Conservation (phyloP, 2,329 filamentous ascomycete species). For the Didymella segeticola region DNA sequence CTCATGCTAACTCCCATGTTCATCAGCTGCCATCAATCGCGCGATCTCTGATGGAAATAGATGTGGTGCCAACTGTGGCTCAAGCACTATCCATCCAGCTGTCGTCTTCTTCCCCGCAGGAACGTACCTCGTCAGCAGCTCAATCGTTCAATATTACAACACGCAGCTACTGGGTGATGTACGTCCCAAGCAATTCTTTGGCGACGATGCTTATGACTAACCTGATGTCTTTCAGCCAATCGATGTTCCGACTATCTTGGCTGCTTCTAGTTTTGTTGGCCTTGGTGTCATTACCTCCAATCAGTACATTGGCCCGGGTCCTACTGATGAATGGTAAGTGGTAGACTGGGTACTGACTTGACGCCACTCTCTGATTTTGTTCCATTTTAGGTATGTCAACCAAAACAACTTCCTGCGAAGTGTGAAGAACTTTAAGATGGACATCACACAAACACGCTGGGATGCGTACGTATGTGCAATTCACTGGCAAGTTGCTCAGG, state of each 20-base stretch:
- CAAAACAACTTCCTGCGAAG: neutral
- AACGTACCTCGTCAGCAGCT: neutral
- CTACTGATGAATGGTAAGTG: no score
- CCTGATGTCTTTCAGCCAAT: no score
- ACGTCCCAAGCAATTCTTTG: no score
- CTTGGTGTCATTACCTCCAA: constrained; percentile 88
- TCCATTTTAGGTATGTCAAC: constrained; percentile 7
- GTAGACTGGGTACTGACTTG: no score
- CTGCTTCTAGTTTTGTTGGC: constrained; percentile 65
- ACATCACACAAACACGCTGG: neutral
- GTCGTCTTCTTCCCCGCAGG: neutral
- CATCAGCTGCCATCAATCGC: constrained; percentile 75
- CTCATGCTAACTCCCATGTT: no score
- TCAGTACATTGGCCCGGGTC: constrained; percentile 78
- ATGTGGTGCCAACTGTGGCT: constrained; percentile 70
- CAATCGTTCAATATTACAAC: neutral
- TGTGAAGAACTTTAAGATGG: neutral
- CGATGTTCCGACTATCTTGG: neutral
- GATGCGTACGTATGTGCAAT: neutral
- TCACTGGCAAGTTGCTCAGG: constrained; percentile 1
- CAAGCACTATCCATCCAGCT: neutral
- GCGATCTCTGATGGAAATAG: constrained; percentile 78
- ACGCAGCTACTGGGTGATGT: neutral
- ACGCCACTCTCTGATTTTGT: no score
- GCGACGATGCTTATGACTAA: no score